phyloP scores from a whole-genome alignment of 2,329 filamentous ascomycete genomes.

The Myrmaecium sp. region DNA sequence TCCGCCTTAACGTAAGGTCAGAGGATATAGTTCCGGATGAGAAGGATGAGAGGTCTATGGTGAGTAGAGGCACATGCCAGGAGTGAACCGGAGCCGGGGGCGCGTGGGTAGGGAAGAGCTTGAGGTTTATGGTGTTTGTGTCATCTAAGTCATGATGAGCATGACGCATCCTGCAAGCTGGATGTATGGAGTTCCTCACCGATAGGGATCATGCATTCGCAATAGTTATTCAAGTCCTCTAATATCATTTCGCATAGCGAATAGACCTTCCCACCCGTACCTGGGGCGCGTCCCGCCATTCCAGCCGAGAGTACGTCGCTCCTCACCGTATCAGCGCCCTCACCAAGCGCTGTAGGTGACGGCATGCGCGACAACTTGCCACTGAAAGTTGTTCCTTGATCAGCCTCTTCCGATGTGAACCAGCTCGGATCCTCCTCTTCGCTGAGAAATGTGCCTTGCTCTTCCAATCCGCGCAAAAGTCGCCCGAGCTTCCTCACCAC shows the following conservation, averaged over 20 bases:
- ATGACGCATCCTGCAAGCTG: background rate
- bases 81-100: slow-evolving; percentile 62
- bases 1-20: slow-evolving; percentile 60
- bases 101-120: slow-evolving; percentile 72
- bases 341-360: too few species aligned
- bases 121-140: slow-evolving; percentile 89
- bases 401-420: too few species aligned
- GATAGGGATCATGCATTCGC: slow-evolving; percentile 96
- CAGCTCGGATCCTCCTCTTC: slow-evolving; percentile 31
- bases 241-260: slow-evolving; percentile 71
- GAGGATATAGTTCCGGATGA: slow-evolving; percentile 36
- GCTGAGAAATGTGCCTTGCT: slow-evolving; percentile 73
- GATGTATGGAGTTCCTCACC: slow-evolving; percentile 34
- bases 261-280: slow-evolving; percentile 35
- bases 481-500: slow-evolving; percentile 74
- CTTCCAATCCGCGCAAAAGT: slow-evolving; percentile 78
- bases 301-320: background rate
- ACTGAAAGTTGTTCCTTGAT: too few species aligned
- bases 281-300: slow-evolving; percentile 14
- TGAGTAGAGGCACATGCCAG: slow-evolving; percentile 79
- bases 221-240: slow-evolving; percentile 91
- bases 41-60: slow-evolving; percentile 27
- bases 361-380: too few species aligned
- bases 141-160: slow-evolving; percentile 44
- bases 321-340: slow-evolving; percentile 2